phyloP scores from a whole-genome alignment of 1,284 basidiomycete genomes.

The Schizophyllum commune region DNA sequence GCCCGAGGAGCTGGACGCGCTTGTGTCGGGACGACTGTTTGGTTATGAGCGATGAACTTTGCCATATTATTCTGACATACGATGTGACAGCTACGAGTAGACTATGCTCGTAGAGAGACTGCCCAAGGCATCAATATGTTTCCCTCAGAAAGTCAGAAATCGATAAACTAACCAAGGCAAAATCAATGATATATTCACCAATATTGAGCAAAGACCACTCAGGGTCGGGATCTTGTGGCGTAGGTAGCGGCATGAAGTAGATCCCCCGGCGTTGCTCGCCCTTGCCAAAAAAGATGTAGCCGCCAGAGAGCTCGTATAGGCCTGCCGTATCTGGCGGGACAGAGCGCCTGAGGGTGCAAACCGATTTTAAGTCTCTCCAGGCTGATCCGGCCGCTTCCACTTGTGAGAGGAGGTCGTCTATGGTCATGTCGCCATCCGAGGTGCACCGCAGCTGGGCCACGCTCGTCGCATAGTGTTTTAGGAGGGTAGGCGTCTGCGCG shows the following conservation, averaged over 20 bases:
- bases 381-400: background rate
- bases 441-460: background rate
- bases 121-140: background rate
- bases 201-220: background rate
- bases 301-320: background rate
- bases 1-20: background rate
- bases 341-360: background rate
- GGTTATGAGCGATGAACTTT: background rate
- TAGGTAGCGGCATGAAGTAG: background rate
- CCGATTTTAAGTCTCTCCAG: background rate
- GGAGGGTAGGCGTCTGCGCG: background rate
- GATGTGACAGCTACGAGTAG: background rate
- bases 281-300: background rate
- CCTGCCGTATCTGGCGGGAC: background rate
- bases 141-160: background rate
- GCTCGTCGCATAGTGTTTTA: background rate
- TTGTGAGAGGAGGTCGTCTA: background rate
- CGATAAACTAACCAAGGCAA: background rate
- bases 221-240: background rate
- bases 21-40: background rate
- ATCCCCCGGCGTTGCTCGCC: background rate
- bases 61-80: background rate
- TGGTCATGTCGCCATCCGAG: background rate
- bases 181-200: background rate
- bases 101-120: background rate